These are phyloP conservation scores for Albatrellus ellisii DNA, from an alignment of 768 basidiomycete genomes.

Conservation along the genomic window DNA sequence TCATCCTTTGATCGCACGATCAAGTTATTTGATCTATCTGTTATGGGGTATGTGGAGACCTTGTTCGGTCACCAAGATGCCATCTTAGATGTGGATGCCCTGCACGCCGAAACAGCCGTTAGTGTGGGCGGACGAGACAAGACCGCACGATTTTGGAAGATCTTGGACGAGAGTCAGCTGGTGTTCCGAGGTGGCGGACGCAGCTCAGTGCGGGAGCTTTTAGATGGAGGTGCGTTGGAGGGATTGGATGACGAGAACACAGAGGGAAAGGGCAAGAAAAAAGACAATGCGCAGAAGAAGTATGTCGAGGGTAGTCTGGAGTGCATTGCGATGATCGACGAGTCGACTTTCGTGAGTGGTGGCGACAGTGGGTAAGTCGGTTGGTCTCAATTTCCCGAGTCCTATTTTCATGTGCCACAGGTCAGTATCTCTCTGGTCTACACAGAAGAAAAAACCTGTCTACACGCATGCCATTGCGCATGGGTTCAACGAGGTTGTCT, in stretches of 20 bases:
- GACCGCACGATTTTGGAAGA: conserved; percentile 92
- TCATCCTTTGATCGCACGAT: conserved; percentile 79
- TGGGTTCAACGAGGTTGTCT: conserved; percentile 60
- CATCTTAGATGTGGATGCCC: conserved; percentile 62
- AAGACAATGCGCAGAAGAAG: conserved; percentile 25
- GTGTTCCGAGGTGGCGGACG: conserved; percentile 94
- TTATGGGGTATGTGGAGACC: conserved; percentile 91
- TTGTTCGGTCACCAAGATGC: conserved; percentile 95
- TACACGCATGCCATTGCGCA: conserved; percentile 82
- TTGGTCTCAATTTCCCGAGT: conserved; percentile 2
- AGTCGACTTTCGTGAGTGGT: conserved; percentile 82
- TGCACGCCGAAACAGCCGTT: conserved; percentile 74
- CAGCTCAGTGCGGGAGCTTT: conserved; percentile 63
- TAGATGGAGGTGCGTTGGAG: conserved; percentile 65
- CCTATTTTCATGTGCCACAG: conserved; percentile 24
- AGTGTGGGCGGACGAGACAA: conserved; percentile 86
- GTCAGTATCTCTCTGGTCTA: conserved; percentile 88
- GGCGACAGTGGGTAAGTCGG: conserved; percentile 82
- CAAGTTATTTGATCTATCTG: conserved; percentile 72
- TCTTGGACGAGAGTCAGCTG: conserved; percentile 87
- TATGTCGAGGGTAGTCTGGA: conserved; percentile 90
- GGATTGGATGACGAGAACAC: conserved; percentile 43
- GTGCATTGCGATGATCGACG: conserved; percentile 90
- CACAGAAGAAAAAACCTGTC: conserved; percentile 87
- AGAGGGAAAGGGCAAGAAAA: conserved; percentile 20